Evolutionary conservation across 2,329 filamentous ascomycete species (phyloP).

Genomic region (Iodosphaeria phyllophila): DNA sequence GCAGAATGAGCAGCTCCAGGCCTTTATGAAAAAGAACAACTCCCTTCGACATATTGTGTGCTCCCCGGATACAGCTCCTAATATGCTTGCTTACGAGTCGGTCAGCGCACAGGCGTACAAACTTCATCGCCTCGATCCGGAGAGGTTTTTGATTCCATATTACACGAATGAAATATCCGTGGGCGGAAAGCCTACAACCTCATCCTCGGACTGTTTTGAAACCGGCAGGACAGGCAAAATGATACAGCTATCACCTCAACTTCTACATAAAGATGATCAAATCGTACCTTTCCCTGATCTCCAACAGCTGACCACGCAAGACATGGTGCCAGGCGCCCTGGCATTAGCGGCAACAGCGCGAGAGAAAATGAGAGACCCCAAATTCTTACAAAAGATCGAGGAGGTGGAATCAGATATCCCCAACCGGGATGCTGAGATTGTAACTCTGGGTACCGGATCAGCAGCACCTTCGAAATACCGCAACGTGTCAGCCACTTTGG

Average conservation of each 20-base stretch:
- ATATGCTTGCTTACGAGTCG: constrained; percentile 53
- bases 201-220: constrained; percentile 13
- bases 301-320: constrained; percentile 17
- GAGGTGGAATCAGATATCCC: constrained; percentile 45
- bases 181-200: background rate
- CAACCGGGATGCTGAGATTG: constrained; percentile 60
- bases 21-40: constrained; percentile 47
- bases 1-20: constrained; percentile 39
- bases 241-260: constrained; percentile 26
- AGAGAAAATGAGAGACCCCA: constrained; percentile 8
- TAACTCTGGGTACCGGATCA: constrained; percentile 80
- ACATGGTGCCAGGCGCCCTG: constrained; percentile 22
- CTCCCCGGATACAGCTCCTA: constrained; percentile 53
- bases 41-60: constrained; percentile 60
- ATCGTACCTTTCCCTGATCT: constrained; percentile 30
- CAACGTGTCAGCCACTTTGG: constrained; percentile 78
- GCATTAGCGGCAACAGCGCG: constrained; percentile 30
- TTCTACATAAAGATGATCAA: constrained; percentile 24
- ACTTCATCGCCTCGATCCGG: constrained; percentile 52
- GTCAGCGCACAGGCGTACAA: constrained; percentile 47
- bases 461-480: constrained; percentile 81
- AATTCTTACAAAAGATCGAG: constrained; percentile 17
- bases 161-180: constrained; percentile 34
- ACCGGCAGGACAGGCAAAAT: constrained; percentile 24
- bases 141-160: constrained; percentile 52